Evolutionary conservation across 1,284 basidiomycete genomes (phyloP), one percentile per base, ranked within the genome.

Genomic region (Mycosarcoma mackinlayi): DNA sequence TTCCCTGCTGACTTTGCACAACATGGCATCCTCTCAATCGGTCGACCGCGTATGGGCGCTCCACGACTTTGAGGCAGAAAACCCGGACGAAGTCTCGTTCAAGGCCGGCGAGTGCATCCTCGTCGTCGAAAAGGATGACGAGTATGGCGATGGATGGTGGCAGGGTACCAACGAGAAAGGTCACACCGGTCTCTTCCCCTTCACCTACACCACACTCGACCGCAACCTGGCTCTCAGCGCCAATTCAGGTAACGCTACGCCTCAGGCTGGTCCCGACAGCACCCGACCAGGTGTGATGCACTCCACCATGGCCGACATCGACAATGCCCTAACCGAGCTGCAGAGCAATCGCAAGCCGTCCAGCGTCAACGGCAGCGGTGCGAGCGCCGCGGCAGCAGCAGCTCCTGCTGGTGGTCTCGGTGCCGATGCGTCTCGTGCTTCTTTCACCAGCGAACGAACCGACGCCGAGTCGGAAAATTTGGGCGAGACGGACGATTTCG

Each of bases 71-170:
- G 78, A 85, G 16, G 94, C 94, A 9, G 94, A 98, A 84, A 89
- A 97, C 83, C 91, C 92, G 49, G 95, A 98, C 84, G 95, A 98
- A 84, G 88, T 98, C 48, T 83, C 89, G 4, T 97, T 98, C 83
- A 86, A 85, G 58, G 89, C 90, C 3, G 94, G 94, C 8, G 93
- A 98, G 74, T 86, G 88, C 66, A 93, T 98, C 78, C 88, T 91
- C 77, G 89, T 98, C 39, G 72, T 97, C 38, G 94, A 98, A 86
- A 92, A 89, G 84, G 95, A 98, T 83, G 95, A 98, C 70, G 85
- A 89, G 58, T 98, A 93, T 82, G 89, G 89, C 38, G 95, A 98
- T 83, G 95, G 95, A n/a, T 98, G 95, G 95, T 98, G 92, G 93
- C 90, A 93, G 91, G 95, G 95, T 35, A 90, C 90, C 38, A 96